These are phyloP conservation scores for Termitomyces sp. DNA, from an alignment of 768 basidiomycete species.

Conservation along the genomic window DNA sequence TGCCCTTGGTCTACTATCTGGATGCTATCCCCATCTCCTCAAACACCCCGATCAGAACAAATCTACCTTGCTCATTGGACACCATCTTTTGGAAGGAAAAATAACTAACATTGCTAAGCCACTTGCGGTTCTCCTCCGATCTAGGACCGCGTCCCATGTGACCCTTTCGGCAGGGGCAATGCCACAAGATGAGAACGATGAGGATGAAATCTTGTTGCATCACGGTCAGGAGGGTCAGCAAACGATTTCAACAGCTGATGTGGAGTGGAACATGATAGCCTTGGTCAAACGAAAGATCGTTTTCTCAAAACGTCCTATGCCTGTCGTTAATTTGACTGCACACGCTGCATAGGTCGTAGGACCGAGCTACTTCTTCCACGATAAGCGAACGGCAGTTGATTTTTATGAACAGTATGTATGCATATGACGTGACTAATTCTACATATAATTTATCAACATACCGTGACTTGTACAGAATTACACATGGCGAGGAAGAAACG, in stretches of 20 bases:
- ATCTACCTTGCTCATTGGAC: slow-evolving; percentile 77
- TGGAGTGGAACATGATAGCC: slow-evolving; percentile 58
- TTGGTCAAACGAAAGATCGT: slow-evolving; percentile 79
- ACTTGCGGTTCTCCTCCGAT: slow-evolving; percentile 66
- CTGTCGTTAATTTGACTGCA: slow-evolving; percentile 35
- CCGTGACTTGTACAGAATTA: slow-evolving; percentile 5
- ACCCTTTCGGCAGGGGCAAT: slow-evolving; percentile 13
- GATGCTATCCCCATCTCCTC: too few relatives aligned
- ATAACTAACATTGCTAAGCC: slow-evolving; percentile 74
- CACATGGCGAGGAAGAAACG: background rate
- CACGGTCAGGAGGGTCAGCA: slow-evolving; percentile 16
- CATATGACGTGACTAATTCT: background rate
- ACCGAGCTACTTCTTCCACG: background rate
- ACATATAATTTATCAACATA: slow-evolving; percentile 2
- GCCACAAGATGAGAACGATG: slow-evolving; percentile 12
- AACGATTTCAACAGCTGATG: slow-evolving; percentile 3
- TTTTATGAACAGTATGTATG: background rate
- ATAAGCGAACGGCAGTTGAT: background rate
- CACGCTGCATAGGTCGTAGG: background rate
- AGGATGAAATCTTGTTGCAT: slow-evolving; percentile 15
- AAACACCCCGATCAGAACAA: slow-evolving; percentile 46
- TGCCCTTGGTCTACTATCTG: background rate
- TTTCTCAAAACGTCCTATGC: slow-evolving; percentile 82
- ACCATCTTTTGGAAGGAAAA: slow-evolving; percentile 89
- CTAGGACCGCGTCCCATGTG: slow-evolving; percentile 12